Evolutionary conservation across 2,329 filamentous ascomycete species (phyloP).

Genomic region (Paecilomyces dactylethromorphus): DNA sequence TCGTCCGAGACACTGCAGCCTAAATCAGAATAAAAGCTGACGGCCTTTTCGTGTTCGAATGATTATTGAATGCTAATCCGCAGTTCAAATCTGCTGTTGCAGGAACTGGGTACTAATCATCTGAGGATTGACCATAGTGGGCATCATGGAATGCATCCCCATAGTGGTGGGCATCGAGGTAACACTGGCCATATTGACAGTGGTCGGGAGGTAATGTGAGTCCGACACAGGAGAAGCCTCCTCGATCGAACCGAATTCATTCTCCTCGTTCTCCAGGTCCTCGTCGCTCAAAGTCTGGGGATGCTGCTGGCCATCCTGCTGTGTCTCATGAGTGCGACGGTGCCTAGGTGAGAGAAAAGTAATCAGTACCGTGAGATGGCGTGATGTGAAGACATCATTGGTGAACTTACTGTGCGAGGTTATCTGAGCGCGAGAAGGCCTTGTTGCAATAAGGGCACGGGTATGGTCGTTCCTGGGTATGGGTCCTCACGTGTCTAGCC

Average conservation of each 20-base stretch:
- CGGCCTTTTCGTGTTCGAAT: neutral
- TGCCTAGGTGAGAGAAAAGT: conserved; percentile 49
- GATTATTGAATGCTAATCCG: neutral
- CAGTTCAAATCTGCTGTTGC: conserved; percentile 34
- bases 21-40: neutral
- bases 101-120: conserved; percentile 38
- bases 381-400: neutral
- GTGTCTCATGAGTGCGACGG: conserved; percentile 73
- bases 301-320: conserved; percentile 50
- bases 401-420: conserved; percentile 81
- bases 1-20: neutral
- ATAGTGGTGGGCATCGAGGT: conserved; percentile 30
- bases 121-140: conserved; percentile 33
- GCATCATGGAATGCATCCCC: conserved; percentile 30
- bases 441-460: conserved; percentile 97
- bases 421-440: conserved; percentile 96
- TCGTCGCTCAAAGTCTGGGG: conserved; percentile 54
- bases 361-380: conserved; percentile 1
- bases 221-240: conserved; percentile 61
- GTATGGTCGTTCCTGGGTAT: conserved; percentile 98
- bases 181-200: conserved; percentile 28
- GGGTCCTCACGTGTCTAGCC: conserved; percentile 91
- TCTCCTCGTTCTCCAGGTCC: conserved; percentile 79
- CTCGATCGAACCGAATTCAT: conserved; percentile 73
- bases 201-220: conserved; percentile 18